Percentiles rank a stretch among this genome's conserved stretches.
Conservation (phyloP, 257 asterid species). For the Linderniella brevidens region DNA sequence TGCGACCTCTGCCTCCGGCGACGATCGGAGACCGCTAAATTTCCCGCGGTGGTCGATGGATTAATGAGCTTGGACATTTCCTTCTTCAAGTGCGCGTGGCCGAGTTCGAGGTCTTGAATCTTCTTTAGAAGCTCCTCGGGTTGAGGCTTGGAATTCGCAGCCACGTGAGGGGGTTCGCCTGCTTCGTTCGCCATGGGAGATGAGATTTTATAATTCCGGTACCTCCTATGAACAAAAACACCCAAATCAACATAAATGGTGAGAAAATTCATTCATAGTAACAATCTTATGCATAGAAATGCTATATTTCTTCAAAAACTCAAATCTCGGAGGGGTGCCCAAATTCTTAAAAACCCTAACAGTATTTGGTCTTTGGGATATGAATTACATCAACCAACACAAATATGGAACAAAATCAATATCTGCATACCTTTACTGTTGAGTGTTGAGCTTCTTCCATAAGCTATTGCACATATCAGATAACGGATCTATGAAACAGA, state of each 20-base stretch:
- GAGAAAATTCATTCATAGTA: slow-evolving; percentile 3
- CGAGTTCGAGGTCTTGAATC: slow-evolving; percentile 66
- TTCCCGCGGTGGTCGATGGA: slow-evolving; percentile 18
- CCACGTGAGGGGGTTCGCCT: too few species aligned
- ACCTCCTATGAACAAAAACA: too few species aligned
- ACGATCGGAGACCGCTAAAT: slow-evolving; percentile 17
- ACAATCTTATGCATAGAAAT: slow-evolving; percentile 1
- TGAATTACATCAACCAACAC: too few species aligned
- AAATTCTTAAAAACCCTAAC: too few species aligned
- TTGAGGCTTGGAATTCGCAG: too few species aligned
- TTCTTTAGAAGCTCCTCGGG: slow-evolving; percentile 78
- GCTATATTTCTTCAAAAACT: slow-evolving; percentile 2
- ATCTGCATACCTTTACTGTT: too few species aligned
- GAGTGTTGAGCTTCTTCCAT: too few species aligned
- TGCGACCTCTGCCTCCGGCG: slow-evolving; percentile 54
- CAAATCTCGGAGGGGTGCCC: neutral
- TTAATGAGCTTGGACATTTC: slow-evolving; percentile 55
- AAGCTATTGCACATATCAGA: too few species aligned
- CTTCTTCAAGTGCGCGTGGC: slow-evolving; percentile 65
- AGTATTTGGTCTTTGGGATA: too few species aligned
- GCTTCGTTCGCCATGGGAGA: slow-evolving; percentile 24
- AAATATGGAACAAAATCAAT: too few species aligned
- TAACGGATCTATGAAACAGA: too few species aligned
- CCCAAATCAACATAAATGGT: neutral
- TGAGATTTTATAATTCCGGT: slow-evolving; percentile 6